phyloP scores from a whole-genome alignment of 371 early-diverging fungal genomes.

The Rhizopus delemar region DNA sequence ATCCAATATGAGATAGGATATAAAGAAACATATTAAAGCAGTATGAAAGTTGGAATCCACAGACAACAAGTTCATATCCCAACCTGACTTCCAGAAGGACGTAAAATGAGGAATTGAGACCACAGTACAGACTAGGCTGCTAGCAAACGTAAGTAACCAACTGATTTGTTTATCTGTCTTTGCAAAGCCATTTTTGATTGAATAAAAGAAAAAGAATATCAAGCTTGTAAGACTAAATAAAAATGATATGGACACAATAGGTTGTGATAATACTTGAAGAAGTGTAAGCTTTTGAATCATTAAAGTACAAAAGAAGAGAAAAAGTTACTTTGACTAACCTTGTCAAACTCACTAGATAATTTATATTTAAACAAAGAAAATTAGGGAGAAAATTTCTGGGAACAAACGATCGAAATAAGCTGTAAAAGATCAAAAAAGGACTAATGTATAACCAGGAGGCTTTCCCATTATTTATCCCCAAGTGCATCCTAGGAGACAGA shows the following conservation, averaged over 20 bases:
- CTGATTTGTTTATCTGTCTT: conserved; percentile 39
- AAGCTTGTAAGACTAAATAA: conserved; percentile 15
- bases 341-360: neutral
- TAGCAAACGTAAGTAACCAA: conserved; percentile 43
- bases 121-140: conserved; percentile 37
- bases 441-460: neutral
- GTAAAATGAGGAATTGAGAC: conserved; percentile 34
- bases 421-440: neutral
- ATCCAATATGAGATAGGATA: conserved; percentile 47
- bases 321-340: neutral
- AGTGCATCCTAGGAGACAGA: too few species aligned
- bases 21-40: conserved; percentile 34
- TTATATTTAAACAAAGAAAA: neutral
- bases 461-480: neutral
- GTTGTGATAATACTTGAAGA: conserved; percentile 24
- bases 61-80: conserved; percentile 27
- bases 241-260: conserved; percentile 23
- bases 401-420: neutral
- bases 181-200: conserved; percentile 21
- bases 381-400: neutral
- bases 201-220: conserved; percentile 29
- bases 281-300: conserved; percentile 22
- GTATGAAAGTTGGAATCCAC: conserved; percentile 18
- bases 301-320: neutral
- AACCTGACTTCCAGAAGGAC: conserved; percentile 32